Conservation (phyloP, 2,329 filamentous ascomycete species). For the Macroventuria anomochaeta region DNA sequence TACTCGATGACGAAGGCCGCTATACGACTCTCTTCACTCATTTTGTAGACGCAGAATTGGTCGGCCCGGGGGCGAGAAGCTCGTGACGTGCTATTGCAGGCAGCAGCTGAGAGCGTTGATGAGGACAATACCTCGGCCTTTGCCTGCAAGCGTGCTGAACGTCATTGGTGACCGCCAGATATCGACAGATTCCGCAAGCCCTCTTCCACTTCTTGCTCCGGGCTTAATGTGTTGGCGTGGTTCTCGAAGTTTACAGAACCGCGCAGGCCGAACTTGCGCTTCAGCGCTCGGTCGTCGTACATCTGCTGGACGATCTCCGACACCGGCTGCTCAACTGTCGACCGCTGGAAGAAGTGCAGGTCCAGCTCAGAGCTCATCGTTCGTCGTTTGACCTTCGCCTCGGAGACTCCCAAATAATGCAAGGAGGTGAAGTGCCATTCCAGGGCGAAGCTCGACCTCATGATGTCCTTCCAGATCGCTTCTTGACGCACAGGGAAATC, state of each 20-base stretch:
- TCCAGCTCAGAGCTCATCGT: neutral
- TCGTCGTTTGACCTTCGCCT: neutral
- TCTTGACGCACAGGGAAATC: neutral
- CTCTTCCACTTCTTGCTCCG: neutral
- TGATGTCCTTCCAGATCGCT: neutral
- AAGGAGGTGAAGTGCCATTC: neutral
- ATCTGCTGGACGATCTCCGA: neutral
- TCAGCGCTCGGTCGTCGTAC: neutral
- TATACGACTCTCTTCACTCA: conserved; percentile 20
- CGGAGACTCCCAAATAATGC: neutral
- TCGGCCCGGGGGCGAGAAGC: conserved; percentile 34
- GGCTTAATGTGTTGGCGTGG: neutral
- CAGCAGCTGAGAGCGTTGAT: neutral
- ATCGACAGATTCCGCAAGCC: neutral
- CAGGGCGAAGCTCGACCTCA: neutral
- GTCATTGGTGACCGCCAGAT: conserved; percentile 1
- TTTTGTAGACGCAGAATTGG: conserved; percentile 48
- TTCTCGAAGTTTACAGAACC: neutral
- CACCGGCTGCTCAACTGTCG: neutral
- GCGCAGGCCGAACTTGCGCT: neutral
- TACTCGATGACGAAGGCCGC: conserved; percentile 30
- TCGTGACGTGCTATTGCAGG: neutral
- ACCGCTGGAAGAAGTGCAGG: neutral
- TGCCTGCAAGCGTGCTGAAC: conserved; percentile 24
- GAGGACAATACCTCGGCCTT: neutral